Percentiles rank a stretch among this genome's conserved stretches.
Conservation (phyloP, 2,329 filamentous ascomycete species). For the Aureobasidium vineae region DNA sequence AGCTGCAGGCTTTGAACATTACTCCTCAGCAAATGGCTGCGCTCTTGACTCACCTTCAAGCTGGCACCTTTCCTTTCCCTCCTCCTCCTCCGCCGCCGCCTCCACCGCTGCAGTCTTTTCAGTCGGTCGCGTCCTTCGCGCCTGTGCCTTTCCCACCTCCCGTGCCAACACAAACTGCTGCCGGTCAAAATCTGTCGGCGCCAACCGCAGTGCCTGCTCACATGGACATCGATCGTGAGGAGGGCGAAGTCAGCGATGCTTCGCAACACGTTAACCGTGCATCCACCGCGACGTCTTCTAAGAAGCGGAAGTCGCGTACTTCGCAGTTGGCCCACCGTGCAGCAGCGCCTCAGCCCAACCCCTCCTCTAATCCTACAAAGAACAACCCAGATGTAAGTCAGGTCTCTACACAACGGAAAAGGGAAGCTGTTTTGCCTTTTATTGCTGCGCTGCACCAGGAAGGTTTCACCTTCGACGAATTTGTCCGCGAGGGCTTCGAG, state of each 20-base stretch:
- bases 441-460: constrained; percentile 47
- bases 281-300: neutral
- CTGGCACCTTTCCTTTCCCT: constrained; percentile 21
- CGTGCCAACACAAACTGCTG: neutral
- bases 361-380: neutral
- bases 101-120: constrained; percentile 12
- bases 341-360: neutral
- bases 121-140: constrained; percentile 7
- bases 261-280: neutral
- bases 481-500: constrained; percentile 71
- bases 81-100: constrained; percentile 7
- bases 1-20: constrained; percentile 26
- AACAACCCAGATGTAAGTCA: constrained; percentile 14
- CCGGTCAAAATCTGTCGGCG: neutral
- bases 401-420: constrained; percentile 13
- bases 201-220: neutral
- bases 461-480: constrained; percentile 70
- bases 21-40: constrained; percentile 28
- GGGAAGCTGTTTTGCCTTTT: constrained; percentile 29
- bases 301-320: constrained; percentile 11
- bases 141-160: constrained; percentile 7
- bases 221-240: constrained; percentile 27
- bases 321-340: constrained; percentile 2
- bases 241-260: constrained; percentile 28
- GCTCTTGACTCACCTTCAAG: constrained; percentile 26